Percentiles rank a stretch among this genome's conserved stretches.
These are phyloP conservation scores for Beauveria caledonica DNA, from an alignment of 2,329 filamentous ascomycete species.

Conservation along the genomic window DNA sequence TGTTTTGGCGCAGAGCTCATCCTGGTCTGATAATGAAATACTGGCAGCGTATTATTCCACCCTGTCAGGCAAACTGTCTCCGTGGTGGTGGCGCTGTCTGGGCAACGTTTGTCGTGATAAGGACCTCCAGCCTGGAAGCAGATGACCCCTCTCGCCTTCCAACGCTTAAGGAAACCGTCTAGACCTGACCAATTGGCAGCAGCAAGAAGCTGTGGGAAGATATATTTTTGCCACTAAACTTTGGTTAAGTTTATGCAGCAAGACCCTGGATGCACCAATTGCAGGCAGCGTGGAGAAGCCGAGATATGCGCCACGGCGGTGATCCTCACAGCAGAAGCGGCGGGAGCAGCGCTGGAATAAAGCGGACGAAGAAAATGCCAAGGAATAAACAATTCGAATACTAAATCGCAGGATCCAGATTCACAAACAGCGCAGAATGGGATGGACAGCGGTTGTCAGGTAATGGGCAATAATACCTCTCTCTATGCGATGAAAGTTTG, in stretches of 20 bases:
- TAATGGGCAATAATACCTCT: too few relatives aligned
- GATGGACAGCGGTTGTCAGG: too few relatives aligned
- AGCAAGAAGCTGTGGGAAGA: not conserved
- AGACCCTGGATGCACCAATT: slow-evolving; percentile 5
- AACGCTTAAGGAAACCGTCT: too few relatives aligned
- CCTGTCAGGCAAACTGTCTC: not conserved
- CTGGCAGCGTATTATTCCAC: not conserved
- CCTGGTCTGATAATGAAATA: not conserved
- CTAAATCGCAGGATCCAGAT: too few relatives aligned
- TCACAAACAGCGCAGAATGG: too few relatives aligned
- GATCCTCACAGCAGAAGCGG: not conserved
- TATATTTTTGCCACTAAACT: not conserved
- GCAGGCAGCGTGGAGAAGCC: slow-evolving; percentile 2
- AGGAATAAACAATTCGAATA: too few relatives aligned
- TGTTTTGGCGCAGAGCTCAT: not conserved
- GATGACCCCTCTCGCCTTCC: too few relatives aligned
- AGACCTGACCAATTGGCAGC: not conserved
- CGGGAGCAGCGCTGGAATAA: not conserved
- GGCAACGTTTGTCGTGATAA: not conserved
- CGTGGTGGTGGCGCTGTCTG: not conserved
- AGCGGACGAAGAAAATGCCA: too few relatives aligned
- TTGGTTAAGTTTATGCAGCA: not conserved
- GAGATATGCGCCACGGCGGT: slow-evolving; percentile 3
- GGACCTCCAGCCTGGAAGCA: not conserved
- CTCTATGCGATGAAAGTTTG: too few relatives aligned